phyloP scores from a whole-genome alignment of 2,329 filamentous ascomycete species.

The Botrytis byssoidea region DNA sequence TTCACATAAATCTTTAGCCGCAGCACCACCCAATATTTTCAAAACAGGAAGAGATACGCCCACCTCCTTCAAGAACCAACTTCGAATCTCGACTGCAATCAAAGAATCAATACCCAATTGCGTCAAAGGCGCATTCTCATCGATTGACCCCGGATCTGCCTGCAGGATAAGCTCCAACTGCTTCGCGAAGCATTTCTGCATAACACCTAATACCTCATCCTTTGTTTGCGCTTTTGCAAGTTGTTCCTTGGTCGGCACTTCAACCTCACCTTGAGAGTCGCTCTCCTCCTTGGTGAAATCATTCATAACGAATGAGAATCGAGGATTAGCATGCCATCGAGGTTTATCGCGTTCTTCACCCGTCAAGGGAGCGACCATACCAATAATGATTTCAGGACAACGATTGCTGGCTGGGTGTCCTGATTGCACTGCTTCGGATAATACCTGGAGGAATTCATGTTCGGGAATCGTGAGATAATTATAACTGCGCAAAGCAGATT shows the following conservation, averaged over 20 bases:
- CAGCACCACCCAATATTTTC: constrained; percentile 18
- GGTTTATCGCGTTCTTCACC: constrained; percentile 7
- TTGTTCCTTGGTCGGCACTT: constrained; percentile 10
- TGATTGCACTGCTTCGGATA: constrained; percentile 45
- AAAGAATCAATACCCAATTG: constrained; percentile 48
- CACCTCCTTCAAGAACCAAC: constrained; percentile 47
- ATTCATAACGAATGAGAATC: constrained; percentile 3
- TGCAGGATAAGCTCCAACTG: constrained; percentile 15
- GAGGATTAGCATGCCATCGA: constrained; percentile 10
- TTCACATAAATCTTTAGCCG: constrained; percentile 9
- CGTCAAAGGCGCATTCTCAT: constrained; percentile 1
- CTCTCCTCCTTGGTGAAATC: not conserved
- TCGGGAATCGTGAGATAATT: constrained; percentile 36
- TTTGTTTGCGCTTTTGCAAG: constrained; percentile 16
- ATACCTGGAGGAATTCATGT: constrained; percentile 44
- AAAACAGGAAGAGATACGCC: constrained; percentile 41
- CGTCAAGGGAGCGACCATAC: constrained; percentile 1
- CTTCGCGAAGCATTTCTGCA: constrained; percentile 13
- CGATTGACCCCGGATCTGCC: not conserved
- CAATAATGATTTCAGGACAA: constrained; percentile 18
- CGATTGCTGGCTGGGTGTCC: constrained; percentile 25
- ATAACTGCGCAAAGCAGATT: not conserved
- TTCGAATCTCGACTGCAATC: constrained; percentile 51
- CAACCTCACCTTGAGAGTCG: not conserved
- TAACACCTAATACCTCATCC: not conserved